Evolutionary conservation across 306 rosid genomes (phyloP).

Genomic region (Quercus berberidifolia): DNA sequence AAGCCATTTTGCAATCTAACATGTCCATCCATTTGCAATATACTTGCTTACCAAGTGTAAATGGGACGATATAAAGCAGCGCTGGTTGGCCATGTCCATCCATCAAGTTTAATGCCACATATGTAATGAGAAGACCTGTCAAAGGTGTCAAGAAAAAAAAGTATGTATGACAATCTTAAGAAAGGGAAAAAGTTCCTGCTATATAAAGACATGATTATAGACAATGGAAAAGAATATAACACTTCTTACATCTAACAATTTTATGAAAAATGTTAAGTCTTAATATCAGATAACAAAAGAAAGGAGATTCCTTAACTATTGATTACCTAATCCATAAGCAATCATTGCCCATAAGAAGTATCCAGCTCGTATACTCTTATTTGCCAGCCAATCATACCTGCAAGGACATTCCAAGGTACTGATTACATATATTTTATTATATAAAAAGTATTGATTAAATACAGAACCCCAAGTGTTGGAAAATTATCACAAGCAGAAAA

Average conservation of each 20-base stretch:
- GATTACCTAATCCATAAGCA: constrained; percentile 92
- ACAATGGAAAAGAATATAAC: background rate
- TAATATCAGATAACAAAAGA: background rate
- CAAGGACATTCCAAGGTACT: background rate
- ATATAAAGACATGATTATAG: background rate
- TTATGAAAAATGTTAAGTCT: background rate
- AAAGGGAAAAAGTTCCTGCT: background rate
- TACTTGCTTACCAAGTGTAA: constrained; percentile 64
- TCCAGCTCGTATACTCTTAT: constrained; percentile 63
- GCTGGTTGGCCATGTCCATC: constrained; percentile 99
- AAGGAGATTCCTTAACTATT: constrained; percentile 16
- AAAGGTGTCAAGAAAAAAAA: constrained; percentile 10
- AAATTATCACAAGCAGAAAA: background rate
- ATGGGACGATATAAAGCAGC: constrained; percentile 91
- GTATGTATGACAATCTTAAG: background rate
- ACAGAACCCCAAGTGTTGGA: background rate
- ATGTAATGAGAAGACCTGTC: constrained; percentile 84
- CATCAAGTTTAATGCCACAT: constrained; percentile 95
- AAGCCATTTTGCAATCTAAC: background rate
- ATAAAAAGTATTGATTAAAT: background rate
- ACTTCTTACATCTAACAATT: background rate
- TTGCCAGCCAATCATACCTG: constrained; percentile 95
- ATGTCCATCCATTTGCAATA: background rate
- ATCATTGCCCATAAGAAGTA: constrained; percentile 94
- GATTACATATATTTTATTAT: background rate